These are phyloP conservation scores for Eucalyptus sp. DNA, from an alignment of 345 rosid species.

Conservation along the genomic window DNA sequence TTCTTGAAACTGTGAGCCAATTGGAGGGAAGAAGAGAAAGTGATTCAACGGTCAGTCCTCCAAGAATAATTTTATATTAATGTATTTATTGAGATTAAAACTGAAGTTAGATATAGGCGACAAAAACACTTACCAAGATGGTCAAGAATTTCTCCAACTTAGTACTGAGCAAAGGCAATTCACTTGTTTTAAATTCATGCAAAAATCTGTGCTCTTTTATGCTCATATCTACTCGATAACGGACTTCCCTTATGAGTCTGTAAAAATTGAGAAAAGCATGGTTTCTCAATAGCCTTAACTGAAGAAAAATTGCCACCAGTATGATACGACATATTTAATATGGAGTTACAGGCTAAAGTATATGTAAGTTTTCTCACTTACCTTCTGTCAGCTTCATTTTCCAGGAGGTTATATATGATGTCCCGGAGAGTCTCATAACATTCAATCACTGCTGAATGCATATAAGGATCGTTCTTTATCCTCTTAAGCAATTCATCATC, in stretches of 20 bases:
- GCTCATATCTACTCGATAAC: constrained; percentile 33
- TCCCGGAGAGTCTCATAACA: constrained; percentile 65
- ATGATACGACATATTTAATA: neutral
- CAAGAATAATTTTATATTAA: neutral
- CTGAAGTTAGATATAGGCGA: neutral
- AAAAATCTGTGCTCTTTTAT: constrained; percentile 38
- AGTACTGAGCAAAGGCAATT: constrained; percentile 68
- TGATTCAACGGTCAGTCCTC: neutral
- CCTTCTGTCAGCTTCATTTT: constrained; percentile 57
- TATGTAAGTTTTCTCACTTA: constrained; percentile 13
- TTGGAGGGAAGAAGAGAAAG: neutral
- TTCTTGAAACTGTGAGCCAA: neutral
- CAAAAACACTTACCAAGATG: constrained; percentile 40
- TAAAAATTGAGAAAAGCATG: neutral
- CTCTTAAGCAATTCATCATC: constrained; percentile 70
- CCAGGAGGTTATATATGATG: constrained; percentile 51
- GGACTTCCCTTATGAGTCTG: constrained; percentile 51
- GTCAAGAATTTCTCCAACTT: constrained; percentile 65
- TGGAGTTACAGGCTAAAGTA: neutral
- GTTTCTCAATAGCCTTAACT: neutral
- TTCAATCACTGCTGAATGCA: constrained; percentile 69
- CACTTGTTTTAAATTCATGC: constrained; percentile 50
- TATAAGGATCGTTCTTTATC: constrained; percentile 61
- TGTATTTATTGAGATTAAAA: neutral
- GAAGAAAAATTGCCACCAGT: neutral